A percentile compares a stretch with the other conserved stretches of the same genome.
Evolutionary conservation across 2,329 filamentous ascomycete genomes (phyloP).

Genomic region (Fusarium annulatum): DNA sequence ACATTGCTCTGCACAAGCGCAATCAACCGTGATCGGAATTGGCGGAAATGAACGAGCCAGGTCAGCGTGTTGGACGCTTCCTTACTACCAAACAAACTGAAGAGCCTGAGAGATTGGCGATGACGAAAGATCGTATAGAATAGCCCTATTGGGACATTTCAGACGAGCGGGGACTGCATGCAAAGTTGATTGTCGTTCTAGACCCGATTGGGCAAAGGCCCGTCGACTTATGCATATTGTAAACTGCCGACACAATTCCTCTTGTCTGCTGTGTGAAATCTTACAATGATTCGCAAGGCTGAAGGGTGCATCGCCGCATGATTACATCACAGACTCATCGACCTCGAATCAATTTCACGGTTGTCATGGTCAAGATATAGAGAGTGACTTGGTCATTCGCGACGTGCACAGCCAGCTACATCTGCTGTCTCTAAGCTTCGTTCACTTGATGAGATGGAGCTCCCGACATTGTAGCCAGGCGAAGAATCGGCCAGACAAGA

Average conservation of each 20-base stretch:
- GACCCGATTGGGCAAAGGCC: background rate
- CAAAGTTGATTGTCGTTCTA: background rate
- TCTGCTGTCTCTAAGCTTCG: background rate
- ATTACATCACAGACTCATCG: no score
- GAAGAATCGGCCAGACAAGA: background rate
- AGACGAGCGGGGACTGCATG: background rate
- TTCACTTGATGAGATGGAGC: background rate
- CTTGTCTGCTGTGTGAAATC: background rate
- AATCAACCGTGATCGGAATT: background rate
- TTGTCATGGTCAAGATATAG: background rate
- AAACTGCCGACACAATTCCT: background rate
- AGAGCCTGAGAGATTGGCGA: background rate
- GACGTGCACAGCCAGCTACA: no score
- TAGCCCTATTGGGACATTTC: fast-evolving
- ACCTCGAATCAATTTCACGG: background rate
- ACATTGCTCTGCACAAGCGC: background rate
- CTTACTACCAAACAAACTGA: background rate
- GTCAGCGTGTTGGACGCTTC: background rate
- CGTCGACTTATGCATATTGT: background rate
- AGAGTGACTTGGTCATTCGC: background rate
- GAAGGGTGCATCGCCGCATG: background rate
- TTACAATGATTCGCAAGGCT: background rate
- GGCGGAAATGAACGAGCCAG: background rate
- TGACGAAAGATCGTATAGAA: background rate
- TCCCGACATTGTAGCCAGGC: background rate